Evolutionary conservation across 805 yeast genomes (phyloP), one percentile per base, ranked within the genome.

Genomic region (Pichia thaimueangensis): DNA sequence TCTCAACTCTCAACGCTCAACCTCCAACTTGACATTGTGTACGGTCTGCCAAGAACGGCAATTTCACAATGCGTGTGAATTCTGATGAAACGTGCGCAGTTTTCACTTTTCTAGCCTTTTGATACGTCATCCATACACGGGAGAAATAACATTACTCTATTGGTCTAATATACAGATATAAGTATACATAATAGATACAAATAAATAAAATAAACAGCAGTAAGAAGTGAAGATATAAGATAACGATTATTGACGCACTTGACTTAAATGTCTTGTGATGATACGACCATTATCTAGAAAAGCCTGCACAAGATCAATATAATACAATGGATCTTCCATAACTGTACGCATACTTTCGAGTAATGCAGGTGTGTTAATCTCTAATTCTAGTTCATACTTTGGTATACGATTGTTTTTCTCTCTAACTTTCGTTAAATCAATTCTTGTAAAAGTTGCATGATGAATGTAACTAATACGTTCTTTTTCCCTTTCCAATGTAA

Each of bases 381-480:
- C 69, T 30, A 64, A 47, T 43, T 64, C 69, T 37, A 63, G 46
- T 45, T 64, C 69, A 39, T 55, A 61, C 41, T 54, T 56, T 10
- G 56, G 47, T 2, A 45, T 45, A 30, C 57, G 59, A 39, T 56
- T 51, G 17, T 41, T 48, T 7, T 41, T 37, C 41, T 63, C 64
- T 47, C 51, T 54, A 3, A 83, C 86, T 49, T 74, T 71, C 1
- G 94, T 85, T 47, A 84, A 63, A 62, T 85, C 94, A 50, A 85
- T 74, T 53, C 79, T 71, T 1, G 89, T 80, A 31, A 78, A 76
- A 2, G 93, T 82, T 8, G 81, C 80, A n/a, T 74, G 69, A 49
- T 85, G 89, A n/a, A 74, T 67, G 63, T 74, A 86, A 45, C 89
- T 76, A 22, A 72, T 70, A 48, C 97, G 71, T 51, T 82, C 80